Base-by-base conservation (phyloP, 2,329 filamentous ascomycete species). In the Thelonectria discophora region DNA sequence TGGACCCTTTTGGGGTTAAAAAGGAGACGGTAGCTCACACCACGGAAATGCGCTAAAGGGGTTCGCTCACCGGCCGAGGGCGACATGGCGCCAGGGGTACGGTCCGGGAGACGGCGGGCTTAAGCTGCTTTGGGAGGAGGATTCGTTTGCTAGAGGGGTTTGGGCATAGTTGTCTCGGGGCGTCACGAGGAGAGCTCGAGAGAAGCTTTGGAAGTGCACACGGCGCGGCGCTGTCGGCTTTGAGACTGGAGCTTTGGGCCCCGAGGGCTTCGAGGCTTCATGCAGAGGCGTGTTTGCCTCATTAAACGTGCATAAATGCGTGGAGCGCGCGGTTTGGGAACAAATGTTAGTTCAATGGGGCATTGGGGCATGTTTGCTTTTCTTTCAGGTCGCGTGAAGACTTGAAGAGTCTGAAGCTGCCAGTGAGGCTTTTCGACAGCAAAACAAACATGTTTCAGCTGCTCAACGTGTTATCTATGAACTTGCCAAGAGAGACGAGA, bases 11-110 rank as follows among this genome's bases (percentile, higher is more conserved):
- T n/a, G 46, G 42, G 62, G 13, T n/a, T n/a, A n/a, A n/a, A 58
- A 46, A 48, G 21, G 42, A 42, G 54, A 27, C 49, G 49, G 54
- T 71, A 69, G 68, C 65, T 64, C 69, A 68, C 66, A 63, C 69
- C 67, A 71, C 58, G 20, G 53, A 37, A 13, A 47, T 52, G 45
- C 62, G 58, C 63, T 70, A 71, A 60, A 59, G 51, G 48, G 68
- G 65, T 60, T 42, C 43, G 49, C 42, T 53, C 40, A 53, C 57
- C 55, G 61, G 57, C 58, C 58, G 61, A 58, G 47, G 40, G 40
- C 56, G 40, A 57, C 42, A 45, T 50, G 34, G 47, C 58, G 39
- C 24, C 55, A 51, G 55, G 55, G 55, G 55, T 51, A 17, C n/a
- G 3, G 27, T 10, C 27, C 27, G 27, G 27, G 9, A 30, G 11